These are phyloP conservation scores for Clonostachys rhizophaga DNA, from an alignment of 2,329 filamentous ascomycete species.

Conservation along the genomic window DNA sequence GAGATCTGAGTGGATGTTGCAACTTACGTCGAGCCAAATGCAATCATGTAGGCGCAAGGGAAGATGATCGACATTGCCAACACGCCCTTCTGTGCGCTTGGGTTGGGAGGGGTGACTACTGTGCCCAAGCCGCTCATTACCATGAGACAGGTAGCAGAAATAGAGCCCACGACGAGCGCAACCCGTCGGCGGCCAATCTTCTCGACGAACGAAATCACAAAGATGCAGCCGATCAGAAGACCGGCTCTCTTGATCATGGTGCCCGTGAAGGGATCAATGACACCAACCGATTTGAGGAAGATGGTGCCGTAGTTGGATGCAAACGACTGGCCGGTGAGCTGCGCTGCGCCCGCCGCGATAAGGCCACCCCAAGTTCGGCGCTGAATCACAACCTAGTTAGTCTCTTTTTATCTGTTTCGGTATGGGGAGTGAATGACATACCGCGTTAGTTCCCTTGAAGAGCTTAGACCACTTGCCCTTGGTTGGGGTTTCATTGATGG, in stretches of 20 bases:
- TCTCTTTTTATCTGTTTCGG: neutral
- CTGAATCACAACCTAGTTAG: neutral
- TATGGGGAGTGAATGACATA: slow-evolving; percentile 1
- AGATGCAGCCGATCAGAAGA: slow-evolving; percentile 8
- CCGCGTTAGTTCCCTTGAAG: slow-evolving; percentile 6
- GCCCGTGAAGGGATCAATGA: slow-evolving; percentile 16
- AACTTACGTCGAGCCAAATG: neutral
- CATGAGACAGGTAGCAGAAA: slow-evolving; percentile 7
- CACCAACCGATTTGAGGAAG: slow-evolving; percentile 10
- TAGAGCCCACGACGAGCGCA: neutral
- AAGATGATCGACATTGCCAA: slow-evolving; percentile 15
- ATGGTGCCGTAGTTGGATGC: slow-evolving; percentile 11
- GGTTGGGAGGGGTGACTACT: slow-evolving; percentile 3
- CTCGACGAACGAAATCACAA: slow-evolving; percentile 6
- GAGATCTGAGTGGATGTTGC: neutral
- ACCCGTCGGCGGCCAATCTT: neutral
- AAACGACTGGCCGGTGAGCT: slow-evolving; percentile 13
- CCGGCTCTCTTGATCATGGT: slow-evolving; percentile 12
- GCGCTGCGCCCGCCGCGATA: slow-evolving; percentile 1
- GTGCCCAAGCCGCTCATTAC: slow-evolving; percentile 15
- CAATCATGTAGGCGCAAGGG: slow-evolving; percentile 2
- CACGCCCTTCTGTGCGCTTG: slow-evolving; percentile 10
- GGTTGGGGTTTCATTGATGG: slow-evolving; percentile 7
- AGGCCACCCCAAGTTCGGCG: slow-evolving; percentile 1
- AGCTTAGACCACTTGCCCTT: slow-evolving; percentile 5